These are phyloP conservation scores for Plasmodium blacklocki DNA, from an alignment of 169 alveolate genomes.

Conservation along the genomic window DNA sequence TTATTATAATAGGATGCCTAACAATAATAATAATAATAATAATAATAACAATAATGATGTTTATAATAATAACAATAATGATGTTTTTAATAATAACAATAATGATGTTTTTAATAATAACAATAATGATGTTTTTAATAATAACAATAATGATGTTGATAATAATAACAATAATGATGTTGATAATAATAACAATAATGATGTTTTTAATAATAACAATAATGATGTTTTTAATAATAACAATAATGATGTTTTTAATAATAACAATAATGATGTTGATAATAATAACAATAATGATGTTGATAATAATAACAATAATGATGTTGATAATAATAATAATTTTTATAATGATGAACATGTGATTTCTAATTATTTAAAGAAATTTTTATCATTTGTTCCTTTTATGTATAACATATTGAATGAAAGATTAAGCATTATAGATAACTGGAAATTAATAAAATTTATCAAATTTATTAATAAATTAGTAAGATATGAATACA, in stretches of 20 bases:
- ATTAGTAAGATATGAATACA: constrained; percentile 33
- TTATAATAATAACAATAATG: too few relatives aligned
- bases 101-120: background rate
- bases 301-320: background rate
- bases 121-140: background rate
- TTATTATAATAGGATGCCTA: background rate
- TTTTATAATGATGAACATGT: background rate
- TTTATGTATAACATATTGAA: constrained; percentile 33
- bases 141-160: too few relatives aligned
- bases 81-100: background rate
- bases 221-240: background rate
- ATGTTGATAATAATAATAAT: background rate
- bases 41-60: too few relatives aligned
- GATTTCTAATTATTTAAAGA: constrained; percentile 10
- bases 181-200: background rate
- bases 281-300: background rate
- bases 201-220: background rate
- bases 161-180: background rate
- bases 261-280: too few relatives aligned
- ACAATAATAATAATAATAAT: too few relatives aligned
- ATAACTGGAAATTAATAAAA: constrained; percentile 53
- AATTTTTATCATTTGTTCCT: constrained; percentile 40
- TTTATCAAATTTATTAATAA: constrained; percentile 31
- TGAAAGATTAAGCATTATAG: constrained; percentile 39
- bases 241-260: too few relatives aligned